Evolutionary conservation across 257 asterid species (phyloP), one percentile per base, ranked within the genome.

Genomic region (Cruciata laevipes): DNA sequence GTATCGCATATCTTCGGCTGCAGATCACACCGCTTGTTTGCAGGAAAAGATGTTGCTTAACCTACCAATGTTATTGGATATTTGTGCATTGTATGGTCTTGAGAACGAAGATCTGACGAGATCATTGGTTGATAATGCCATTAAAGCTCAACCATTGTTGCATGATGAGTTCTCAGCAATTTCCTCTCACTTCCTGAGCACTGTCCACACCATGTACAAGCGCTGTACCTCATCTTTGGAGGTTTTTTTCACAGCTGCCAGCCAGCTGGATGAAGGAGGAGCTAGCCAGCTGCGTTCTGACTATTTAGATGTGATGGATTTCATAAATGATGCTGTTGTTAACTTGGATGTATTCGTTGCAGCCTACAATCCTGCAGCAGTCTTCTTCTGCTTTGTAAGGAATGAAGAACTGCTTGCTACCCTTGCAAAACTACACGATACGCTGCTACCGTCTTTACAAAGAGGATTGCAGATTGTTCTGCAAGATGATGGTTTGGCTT

Each of bases 301-400:
- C 74, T 88, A 80, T 83, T 82, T 93, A 68, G 99, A 90, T 96
- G 99, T 90, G 63, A 90, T 93, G 95, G 99, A 90, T 82, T 93
- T 93, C 89, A 76, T 93, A 68, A 93, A 93, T 75, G 99, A 93
- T 68, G 87, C 92, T 25, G 90, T 93, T 70, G 90, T 90, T 59
- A 81, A 96, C 52, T 74, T 93, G 87, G 97, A 90, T 74, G 87
- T 90, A 44, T 90, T 90, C 74, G 84, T 90, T 67, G 80, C 69
- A 76, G 94, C 95, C 63, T 82, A 88, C 78, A 84, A 86, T 71
- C 86, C 70, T 69, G 90, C 99, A 63, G 93, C 95, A 65, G 68
- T 86, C 76, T 84, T 76, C 80, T 88, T 93, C 81, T 74, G 85
- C 66, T 86, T 88, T 69, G 88, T 86, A 74, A 88, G 95, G 55